Conservation (phyloP, 1,284 basidiomycete genomes). For the Fomitopsis palustris region DNA sequence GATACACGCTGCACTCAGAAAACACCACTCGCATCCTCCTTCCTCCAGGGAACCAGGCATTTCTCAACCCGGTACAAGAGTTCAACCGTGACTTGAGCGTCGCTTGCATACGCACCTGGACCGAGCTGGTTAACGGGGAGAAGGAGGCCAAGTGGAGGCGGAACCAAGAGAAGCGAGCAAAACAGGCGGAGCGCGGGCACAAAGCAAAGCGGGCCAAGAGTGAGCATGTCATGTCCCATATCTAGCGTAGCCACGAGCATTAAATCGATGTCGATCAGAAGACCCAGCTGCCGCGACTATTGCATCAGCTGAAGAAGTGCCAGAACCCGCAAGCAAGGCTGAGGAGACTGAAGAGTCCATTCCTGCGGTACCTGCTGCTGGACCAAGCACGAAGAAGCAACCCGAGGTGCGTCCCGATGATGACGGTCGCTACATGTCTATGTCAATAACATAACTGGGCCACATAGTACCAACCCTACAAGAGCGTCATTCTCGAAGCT, state of each 20-base stretch:
- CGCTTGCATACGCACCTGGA: conserved; percentile 86
- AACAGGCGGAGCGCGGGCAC: conserved; percentile 26
- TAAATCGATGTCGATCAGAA: not conserved
- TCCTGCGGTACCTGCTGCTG: not conserved
- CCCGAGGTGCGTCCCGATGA: conserved; percentile 10
- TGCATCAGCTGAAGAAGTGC: not conserved
- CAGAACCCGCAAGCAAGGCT: not conserved
- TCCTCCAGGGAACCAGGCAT: conserved; percentile 75
- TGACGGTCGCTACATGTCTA: not conserved
- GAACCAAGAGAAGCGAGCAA: conserved; percentile 35
- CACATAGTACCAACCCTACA: conserved; percentile 40
- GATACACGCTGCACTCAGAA: conserved; percentile 81
- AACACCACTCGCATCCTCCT: conserved; percentile 82
- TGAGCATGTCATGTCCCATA: conserved; percentile 14
- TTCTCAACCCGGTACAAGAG: conserved; percentile 97
- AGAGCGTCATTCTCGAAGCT: conserved; percentile 88
- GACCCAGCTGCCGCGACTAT: conserved; percentile 3
- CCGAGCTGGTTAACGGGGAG: conserved; percentile 66
- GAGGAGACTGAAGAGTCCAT: not conserved
- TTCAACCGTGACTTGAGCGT: conserved; percentile 96
- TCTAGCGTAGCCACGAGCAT: not conserved
- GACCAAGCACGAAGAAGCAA: conserved; percentile 4
- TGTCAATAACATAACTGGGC: not conserved
- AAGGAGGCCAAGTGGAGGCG: conserved; percentile 62
- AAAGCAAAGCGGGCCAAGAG: conserved; percentile 29